A percentile compares a stretch with the other conserved stretches of the same genome.
Evolutionary conservation across 176 grass and related monocot genomes (phyloP).

Genomic region (Raddia distichophylla): DNA sequence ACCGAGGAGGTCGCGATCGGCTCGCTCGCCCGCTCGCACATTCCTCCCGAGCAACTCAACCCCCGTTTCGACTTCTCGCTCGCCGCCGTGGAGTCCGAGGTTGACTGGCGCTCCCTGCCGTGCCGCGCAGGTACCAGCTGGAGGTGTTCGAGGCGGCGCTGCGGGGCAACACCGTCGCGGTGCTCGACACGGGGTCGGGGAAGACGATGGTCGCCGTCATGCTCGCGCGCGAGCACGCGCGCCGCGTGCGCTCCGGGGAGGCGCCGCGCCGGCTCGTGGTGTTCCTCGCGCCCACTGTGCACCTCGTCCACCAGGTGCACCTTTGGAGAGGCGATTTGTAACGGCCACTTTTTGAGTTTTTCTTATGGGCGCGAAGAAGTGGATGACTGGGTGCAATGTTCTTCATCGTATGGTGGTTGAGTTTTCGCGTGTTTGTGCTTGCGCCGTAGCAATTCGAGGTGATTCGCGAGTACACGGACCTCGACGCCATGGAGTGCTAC

Average conservation of each 20-base stretch:
- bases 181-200: constrained; percentile 62
- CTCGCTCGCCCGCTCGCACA: neutral
- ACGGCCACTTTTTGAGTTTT: neutral
- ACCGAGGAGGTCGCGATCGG: constrained; percentile 40
- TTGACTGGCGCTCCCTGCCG: neutral
- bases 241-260: constrained; percentile 33
- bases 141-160: constrained; percentile 61
- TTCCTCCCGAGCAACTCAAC: neutral
- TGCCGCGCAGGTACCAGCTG: constrained; percentile 56
- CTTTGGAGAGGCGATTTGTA: neutral
- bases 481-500: constrained; percentile 47
- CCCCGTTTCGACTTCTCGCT: neutral
- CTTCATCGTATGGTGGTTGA: neutral
- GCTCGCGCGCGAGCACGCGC: constrained; percentile 55
- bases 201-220: constrained; percentile 71
- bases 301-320: constrained; percentile 62
- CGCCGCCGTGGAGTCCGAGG: neutral
- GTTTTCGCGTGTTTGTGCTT: neutral
- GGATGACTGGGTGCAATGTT: neutral
- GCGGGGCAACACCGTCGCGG: constrained; percentile 66
- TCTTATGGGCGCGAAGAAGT: neutral
- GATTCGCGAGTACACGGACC: constrained; percentile 49
- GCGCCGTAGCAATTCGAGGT: constrained; percentile 55
- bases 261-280: constrained; percentile 45
- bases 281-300: constrained; percentile 66